Evolutionary conservation across 169 alveolate genomes (phyloP).

Genomic region (Eimeria mitis): DNA sequence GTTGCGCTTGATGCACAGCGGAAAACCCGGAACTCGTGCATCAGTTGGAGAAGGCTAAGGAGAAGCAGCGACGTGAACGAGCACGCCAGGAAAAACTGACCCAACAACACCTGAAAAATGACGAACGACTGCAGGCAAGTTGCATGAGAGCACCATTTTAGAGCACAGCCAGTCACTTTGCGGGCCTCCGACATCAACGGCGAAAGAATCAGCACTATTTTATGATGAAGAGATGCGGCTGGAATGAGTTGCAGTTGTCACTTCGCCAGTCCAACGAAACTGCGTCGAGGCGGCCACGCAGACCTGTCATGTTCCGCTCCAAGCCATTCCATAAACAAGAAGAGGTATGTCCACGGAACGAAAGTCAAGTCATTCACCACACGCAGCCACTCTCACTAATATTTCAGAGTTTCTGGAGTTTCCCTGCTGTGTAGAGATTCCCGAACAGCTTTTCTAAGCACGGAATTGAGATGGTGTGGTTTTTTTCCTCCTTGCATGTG

Average conservation of each 20-base stretch:
- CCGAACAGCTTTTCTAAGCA: neutral
- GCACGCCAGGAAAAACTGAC: conserved; percentile 81
- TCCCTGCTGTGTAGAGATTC: neutral
- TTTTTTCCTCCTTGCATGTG: neutral
- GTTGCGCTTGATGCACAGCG: conserved; percentile 32
- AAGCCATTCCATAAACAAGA: conserved; percentile 43
- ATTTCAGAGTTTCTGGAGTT: neutral
- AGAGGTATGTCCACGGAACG: neutral
- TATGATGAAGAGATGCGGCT: neutral
- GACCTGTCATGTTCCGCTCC: conserved; percentile 56
- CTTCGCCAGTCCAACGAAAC: conserved; percentile 34
- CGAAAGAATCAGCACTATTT: neutral
- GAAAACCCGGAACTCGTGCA: conserved; percentile 78
- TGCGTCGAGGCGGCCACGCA: conserved; percentile 19
- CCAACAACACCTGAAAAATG: conserved; percentile 78
- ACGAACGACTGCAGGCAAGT: conserved; percentile 78
- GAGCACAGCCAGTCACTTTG: neutral
- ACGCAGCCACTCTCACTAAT: neutral
- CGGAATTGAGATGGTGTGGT: neutral
- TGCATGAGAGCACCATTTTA: neutral
- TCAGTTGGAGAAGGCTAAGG: conserved; percentile 75
- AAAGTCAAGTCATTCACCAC: neutral
- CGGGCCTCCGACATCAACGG: too few relatives aligned
- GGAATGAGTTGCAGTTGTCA: conserved; percentile 33
- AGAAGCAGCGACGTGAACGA: conserved; percentile 78